Percentiles rank a stretch among this genome's conserved stretches.
These are phyloP conservation scores for Hirschfeldia incana DNA, from an alignment of 345 rosid genomes.

Conservation along the genomic window DNA sequence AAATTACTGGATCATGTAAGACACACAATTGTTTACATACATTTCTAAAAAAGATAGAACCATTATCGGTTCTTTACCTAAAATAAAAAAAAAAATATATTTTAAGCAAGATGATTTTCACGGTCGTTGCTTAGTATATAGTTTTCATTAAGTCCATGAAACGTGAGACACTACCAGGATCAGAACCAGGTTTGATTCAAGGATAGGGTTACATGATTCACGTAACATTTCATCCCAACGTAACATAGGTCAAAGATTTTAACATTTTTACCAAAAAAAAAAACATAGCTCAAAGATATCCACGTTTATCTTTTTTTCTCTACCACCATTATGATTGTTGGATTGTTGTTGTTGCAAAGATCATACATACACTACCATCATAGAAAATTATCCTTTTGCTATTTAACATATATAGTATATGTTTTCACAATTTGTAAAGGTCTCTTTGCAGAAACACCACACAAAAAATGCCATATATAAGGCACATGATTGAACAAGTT, in stretches of 20 bases:
- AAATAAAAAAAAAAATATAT: too few species aligned
- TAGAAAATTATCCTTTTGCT: neutral
- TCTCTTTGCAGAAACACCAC: neutral
- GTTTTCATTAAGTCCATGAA: neutral
- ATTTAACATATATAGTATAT: neutral
- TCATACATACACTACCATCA: neutral
- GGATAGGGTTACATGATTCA: neutral
- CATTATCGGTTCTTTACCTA: neutral
- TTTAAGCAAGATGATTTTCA: neutral
- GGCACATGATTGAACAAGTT: constrained; percentile 16
- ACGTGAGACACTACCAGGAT: neutral
- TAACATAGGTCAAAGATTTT: too few species aligned
- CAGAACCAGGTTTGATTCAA: neutral
- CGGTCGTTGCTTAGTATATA: neutral
- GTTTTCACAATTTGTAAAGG: neutral
- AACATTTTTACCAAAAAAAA: too few species aligned
- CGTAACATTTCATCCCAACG: neutral
- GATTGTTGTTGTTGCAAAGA: neutral
- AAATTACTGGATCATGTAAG: neutral
- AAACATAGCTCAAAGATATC: too few species aligned
- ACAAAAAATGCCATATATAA: neutral
- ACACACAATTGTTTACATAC: neutral
- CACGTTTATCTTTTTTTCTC: neutral
- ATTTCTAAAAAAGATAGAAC: neutral
- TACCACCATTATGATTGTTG: neutral